phyloP scores from a whole-genome alignment of 1,284 basidiomycete genomes.

The Erythrobasidium hasegawianum region DNA sequence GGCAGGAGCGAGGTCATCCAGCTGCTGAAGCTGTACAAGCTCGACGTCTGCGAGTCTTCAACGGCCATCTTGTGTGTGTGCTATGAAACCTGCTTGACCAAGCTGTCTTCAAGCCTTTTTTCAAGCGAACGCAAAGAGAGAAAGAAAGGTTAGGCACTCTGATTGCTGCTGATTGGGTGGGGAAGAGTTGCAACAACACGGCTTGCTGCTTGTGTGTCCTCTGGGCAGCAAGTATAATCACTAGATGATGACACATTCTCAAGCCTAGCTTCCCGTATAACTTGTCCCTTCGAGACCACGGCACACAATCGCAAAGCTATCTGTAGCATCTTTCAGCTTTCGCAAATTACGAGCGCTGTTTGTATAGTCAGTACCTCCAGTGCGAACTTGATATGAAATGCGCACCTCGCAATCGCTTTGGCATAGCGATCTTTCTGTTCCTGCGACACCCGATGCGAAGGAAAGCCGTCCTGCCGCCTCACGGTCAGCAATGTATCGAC shows the following conservation, averaged over 20 bases:
- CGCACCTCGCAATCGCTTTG: conserved; percentile 37
- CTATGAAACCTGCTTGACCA: neutral
- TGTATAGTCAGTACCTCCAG: neutral
- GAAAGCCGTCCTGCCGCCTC: conserved; percentile 25
- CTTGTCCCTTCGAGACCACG: conserved; percentile 42
- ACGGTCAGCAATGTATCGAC: neutral
- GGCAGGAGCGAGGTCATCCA: conserved; percentile 30
- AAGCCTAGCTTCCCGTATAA: conserved; percentile 30
- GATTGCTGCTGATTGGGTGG: neutral
- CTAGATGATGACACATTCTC: no score
- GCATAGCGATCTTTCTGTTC: conserved; percentile 40
- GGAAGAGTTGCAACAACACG: no score
- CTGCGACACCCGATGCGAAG: conserved; percentile 31
- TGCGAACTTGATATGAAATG: no score
- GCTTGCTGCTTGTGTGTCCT: no score
- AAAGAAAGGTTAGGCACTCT: neutral
- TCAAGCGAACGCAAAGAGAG: neutral
- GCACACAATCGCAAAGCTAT: conserved; percentile 42
- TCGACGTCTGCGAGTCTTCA: conserved; percentile 12
- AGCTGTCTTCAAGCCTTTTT: neutral
- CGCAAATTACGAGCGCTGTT: conserved; percentile 39
- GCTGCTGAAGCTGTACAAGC: conserved; percentile 29
- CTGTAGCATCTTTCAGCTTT: conserved; percentile 39
- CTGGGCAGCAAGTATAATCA: no score
- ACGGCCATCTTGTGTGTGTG: neutral